Percentiles rank a stretch among this genome's conserved stretches.
phyloP scores from a whole-genome alignment of 495 filamentous ascomycete genomes.

The Lasiosphaeria ovina region DNA sequence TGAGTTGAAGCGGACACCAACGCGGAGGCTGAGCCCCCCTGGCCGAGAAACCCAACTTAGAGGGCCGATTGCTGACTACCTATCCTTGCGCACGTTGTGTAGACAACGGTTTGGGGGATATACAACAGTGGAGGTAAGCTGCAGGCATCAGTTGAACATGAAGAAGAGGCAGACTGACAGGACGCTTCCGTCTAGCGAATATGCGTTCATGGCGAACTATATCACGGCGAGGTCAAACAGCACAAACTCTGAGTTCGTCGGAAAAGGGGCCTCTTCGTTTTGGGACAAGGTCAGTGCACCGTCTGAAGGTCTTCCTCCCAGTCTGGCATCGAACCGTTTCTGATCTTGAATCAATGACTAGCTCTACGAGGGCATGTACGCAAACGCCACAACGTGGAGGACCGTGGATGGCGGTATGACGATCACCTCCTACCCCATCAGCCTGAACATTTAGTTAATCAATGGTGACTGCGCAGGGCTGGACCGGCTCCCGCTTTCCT shows the following conservation, averaged over 20 bases:
- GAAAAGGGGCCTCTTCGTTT: slow-evolving; percentile 25
- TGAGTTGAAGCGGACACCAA: slow-evolving; percentile 12
- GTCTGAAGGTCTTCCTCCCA: no score
- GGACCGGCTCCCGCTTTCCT: slow-evolving; percentile 58
- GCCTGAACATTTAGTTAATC: no score
- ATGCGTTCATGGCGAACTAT: slow-evolving; percentile 58
- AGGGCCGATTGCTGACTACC: neutral
- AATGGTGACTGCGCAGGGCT: slow-evolving; percentile 26
- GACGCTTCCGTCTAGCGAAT: slow-evolving; percentile 45
- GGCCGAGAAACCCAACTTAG: neutral
- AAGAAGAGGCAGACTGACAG: neutral
- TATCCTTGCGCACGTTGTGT: neutral
- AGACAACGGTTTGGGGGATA: slow-evolving; percentile 33
- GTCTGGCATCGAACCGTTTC: neutral
- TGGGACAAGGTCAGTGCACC: slow-evolving; percentile 31
- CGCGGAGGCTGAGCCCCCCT: slow-evolving; percentile 8
- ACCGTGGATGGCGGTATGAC: slow-evolving; percentile 58
- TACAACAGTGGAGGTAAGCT: slow-evolving; percentile 38
- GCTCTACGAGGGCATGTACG: slow-evolving; percentile 57
- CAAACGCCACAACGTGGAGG: slow-evolving; percentile 55
- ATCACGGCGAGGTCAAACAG: slow-evolving; percentile 54
- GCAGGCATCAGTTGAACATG: no score
- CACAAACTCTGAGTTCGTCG: slow-evolving; percentile 44
- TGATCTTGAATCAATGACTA: slow-evolving; percentile 1
- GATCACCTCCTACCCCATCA: no score